Conservation (phyloP, 176 grass and related monocot genomes). For the Urochloa ruziziensis region DNA sequence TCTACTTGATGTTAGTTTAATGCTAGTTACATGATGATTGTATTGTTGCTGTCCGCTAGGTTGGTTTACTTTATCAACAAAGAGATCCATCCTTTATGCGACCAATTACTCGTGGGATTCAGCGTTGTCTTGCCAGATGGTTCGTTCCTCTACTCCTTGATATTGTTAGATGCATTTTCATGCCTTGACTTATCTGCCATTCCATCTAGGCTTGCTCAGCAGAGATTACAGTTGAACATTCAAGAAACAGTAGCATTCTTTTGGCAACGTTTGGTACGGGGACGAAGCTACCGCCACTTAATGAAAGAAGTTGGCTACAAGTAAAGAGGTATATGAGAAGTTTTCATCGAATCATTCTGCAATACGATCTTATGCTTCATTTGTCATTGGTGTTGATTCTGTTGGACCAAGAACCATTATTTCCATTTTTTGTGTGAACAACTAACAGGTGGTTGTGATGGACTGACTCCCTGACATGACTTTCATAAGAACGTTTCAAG, state of each 20-base stretch:
- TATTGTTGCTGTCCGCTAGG: slow-evolving; percentile 44
- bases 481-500: slow-evolving; percentile 18
- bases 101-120: slow-evolving; percentile 74
- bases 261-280: slow-evolving; percentile 79
- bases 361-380: slow-evolving; percentile 7
- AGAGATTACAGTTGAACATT: slow-evolving; percentile 74
- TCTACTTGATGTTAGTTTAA: slow-evolving; percentile 12
- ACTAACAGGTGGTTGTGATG: slow-evolving; percentile 12
- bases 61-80: slow-evolving; percentile 91
- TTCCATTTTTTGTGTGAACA: slow-evolving; percentile 5
- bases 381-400: not conserved
- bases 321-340: slow-evolving; percentile 43
- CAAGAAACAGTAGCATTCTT: slow-evolving; percentile 56
- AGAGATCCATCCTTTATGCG: slow-evolving; percentile 90
- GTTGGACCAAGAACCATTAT: not conserved
- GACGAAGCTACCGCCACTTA: slow-evolving; percentile 87
- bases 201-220: slow-evolving; percentile 75
- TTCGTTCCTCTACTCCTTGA: slow-evolving; percentile 35
- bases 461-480: not conserved
- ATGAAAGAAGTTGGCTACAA: slow-evolving; percentile 96
- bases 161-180: not conserved
- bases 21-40: slow-evolving; percentile 30
- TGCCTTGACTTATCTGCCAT: slow-evolving; percentile 4
- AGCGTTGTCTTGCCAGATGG: slow-evolving; percentile 94
- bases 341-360: not conserved